Conservation (phyloP, 306 rosid genomes). For the Prunus mume region DNA sequence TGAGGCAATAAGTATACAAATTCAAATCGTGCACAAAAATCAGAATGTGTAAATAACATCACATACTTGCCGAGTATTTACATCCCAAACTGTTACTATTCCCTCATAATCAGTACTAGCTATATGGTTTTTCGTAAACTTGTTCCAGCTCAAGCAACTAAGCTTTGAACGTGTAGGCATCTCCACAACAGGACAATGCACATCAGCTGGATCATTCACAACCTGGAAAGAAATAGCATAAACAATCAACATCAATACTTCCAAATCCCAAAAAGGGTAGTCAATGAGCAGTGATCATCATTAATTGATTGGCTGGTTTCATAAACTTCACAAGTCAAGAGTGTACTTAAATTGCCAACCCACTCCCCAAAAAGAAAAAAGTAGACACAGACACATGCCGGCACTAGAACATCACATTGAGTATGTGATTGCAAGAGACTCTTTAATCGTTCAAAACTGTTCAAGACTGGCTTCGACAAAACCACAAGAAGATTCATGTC, state of each 20-base stretch:
- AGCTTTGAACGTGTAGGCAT: slow-evolving; percentile 96
- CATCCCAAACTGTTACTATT: slow-evolving; percentile 96
- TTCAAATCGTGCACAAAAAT: slow-evolving; percentile 4
- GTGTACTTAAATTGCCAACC: not conserved
- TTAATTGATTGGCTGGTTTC: not conserved
- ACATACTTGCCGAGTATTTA: slow-evolving; percentile 81
- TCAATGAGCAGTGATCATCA: not conserved
- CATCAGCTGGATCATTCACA: slow-evolving; percentile 83
- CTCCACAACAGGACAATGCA: slow-evolving; percentile 90
- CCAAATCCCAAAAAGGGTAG: not conserved
- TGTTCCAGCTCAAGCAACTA: slow-evolving; percentile 99
- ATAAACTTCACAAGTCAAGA: not conserved
- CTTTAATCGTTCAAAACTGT: no score
- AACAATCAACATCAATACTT: slow-evolving; percentile 10
- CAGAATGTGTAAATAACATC: not conserved
- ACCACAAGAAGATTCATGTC: no score
- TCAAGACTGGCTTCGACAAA: not conserved
- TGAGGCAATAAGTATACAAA: slow-evolving; percentile 7
- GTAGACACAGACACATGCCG: not conserved
- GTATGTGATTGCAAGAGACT: no score
- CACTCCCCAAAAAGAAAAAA: no score
- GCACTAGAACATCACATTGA: not conserved
- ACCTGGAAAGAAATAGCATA: slow-evolving; percentile 53
- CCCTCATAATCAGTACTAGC: slow-evolving; percentile 99
- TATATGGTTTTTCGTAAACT: slow-evolving; percentile 78